These are phyloP conservation scores for Pezicula neosporulosa DNA, from an alignment of 2,329 filamentous ascomycete species.

Conservation along the genomic window DNA sequence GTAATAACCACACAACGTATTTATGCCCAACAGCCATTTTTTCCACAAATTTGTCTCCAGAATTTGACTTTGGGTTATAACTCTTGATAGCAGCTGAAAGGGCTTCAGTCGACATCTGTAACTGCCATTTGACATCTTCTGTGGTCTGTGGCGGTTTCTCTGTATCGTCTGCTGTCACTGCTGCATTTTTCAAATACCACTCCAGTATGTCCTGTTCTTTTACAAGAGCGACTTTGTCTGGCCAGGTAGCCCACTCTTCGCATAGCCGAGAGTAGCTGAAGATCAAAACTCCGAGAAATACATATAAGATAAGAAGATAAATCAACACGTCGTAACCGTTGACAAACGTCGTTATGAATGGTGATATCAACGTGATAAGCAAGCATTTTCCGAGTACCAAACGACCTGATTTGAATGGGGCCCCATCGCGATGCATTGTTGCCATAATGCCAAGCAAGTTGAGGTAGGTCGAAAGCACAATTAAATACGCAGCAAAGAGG, in stretches of 20 bases:
- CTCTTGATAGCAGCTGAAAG: slow-evolving; percentile 36
- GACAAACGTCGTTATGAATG: slow-evolving; percentile 50
- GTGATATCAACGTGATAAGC: slow-evolving; percentile 52
- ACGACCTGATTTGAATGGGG: slow-evolving; percentile 41
- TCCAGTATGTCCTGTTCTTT: slow-evolving; percentile 42
- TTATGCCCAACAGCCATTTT: slow-evolving; percentile 44
- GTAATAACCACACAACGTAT: slow-evolving; percentile 41
- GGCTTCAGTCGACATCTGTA: slow-evolving; percentile 2
- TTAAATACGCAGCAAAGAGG: slow-evolving; percentile 56
- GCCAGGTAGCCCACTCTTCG: slow-evolving; percentile 58
- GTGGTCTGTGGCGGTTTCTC: slow-evolving; percentile 29
- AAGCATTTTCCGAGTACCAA: slow-evolving; percentile 51
- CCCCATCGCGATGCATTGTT: slow-evolving; percentile 47
- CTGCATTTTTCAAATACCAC: slow-evolving; percentile 31
- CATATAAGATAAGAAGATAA: slow-evolving; percentile 41
- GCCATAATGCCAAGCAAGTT: slow-evolving; percentile 48
- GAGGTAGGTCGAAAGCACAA: slow-evolving; percentile 55
- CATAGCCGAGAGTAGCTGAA: slow-evolving; percentile 47
- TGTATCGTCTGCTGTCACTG: neutral
- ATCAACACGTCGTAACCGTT: slow-evolving; percentile 49
- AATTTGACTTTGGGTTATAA: slow-evolving; percentile 24
- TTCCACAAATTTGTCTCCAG: slow-evolving; percentile 40
- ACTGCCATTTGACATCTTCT: slow-evolving; percentile 1
- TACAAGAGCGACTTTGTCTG: slow-evolving; percentile 46
- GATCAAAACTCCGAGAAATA: slow-evolving; percentile 49